These are phyloP conservation scores for Populus deltoides DNA, from an alignment of 345 rosid species.

Conservation along the genomic window DNA sequence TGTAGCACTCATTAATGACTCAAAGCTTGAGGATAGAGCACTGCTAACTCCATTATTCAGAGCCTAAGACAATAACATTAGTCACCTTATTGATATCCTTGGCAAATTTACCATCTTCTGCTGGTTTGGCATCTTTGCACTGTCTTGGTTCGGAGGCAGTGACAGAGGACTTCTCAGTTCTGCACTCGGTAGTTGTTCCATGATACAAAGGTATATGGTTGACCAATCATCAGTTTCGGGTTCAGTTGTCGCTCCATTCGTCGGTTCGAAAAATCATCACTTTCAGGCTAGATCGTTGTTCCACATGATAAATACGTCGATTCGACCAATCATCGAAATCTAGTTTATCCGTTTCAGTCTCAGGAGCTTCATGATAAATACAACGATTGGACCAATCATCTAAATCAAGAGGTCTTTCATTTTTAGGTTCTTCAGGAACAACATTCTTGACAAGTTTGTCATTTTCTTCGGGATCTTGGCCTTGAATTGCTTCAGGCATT, in stretches of 20 bases:
- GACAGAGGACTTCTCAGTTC: not conserved
- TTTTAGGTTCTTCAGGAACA: not conserved
- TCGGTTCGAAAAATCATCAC: not conserved
- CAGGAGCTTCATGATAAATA: not conserved
- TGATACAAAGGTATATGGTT: not conserved
- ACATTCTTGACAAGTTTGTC: not conserved
- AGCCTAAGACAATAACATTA: not conserved
- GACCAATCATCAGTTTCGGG: not conserved
- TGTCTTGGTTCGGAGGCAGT: not conserved
- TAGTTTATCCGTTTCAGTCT: no score
- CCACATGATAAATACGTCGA: not conserved
- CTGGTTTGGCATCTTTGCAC: not conserved
- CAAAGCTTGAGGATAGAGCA: not conserved
- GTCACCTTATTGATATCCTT: not conserved
- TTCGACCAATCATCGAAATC: not conserved
- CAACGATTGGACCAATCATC: not conserved
- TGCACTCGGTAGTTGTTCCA: not conserved
- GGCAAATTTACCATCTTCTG: not conserved
- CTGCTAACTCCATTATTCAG: not conserved
- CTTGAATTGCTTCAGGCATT: not conserved
- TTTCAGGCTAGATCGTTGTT: not conserved
- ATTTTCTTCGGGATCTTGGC: not conserved
- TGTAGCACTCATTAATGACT: not conserved
- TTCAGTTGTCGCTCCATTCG: not conserved
- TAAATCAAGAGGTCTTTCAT: not conserved